Evolutionary conservation across 805 yeast genomes (phyloP).

Genomic region (Schwanniomyces pseudopolymorphus): DNA sequence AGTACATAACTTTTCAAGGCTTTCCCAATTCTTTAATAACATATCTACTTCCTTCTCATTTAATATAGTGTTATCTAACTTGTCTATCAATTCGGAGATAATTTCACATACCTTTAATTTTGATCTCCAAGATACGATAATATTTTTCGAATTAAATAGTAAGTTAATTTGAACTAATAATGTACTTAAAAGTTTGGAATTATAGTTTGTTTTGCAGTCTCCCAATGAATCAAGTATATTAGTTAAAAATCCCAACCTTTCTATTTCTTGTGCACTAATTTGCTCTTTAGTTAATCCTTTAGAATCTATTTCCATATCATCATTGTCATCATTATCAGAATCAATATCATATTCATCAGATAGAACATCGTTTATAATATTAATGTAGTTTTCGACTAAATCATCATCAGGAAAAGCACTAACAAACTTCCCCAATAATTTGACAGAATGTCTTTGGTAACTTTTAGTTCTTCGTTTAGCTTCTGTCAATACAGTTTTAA

Average conservation of each 20-base stretch:
- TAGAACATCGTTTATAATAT: constrained; percentile 30
- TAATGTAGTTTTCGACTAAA: constrained; percentile 38
- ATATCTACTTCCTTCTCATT: constrained; percentile 7
- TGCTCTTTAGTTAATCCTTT: not conserved
- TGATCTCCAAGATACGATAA: constrained; percentile 60
- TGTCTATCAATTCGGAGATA: constrained; percentile 19
- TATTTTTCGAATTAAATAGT: constrained; percentile 22
- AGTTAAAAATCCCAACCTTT: constrained; percentile 34
- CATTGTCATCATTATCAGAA: constrained; percentile 25
- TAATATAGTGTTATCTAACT: constrained; percentile 7
- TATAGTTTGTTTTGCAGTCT: not conserved
- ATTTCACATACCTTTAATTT: constrained; percentile 48
- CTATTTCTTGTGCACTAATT: constrained; percentile 48
- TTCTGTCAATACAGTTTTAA: constrained; percentile 53
- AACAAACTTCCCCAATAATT: constrained; percentile 52
- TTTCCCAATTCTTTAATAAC: constrained; percentile 25
- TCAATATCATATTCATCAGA: constrained; percentile 39
- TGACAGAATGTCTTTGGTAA: constrained; percentile 59
- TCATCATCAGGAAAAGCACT: constrained; percentile 30
- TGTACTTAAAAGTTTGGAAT: constrained; percentile 18
- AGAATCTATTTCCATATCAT: constrained; percentile 22
- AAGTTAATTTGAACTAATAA: constrained; percentile 20
- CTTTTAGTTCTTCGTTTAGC: constrained; percentile 62
- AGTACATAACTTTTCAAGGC: constrained; percentile 28
- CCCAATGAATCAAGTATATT: constrained; percentile 35